A percentile compares a stretch with the other conserved stretches of the same genome.
Conservation (phyloP, 106 monocot species). For the Posidonia australis region DNA sequence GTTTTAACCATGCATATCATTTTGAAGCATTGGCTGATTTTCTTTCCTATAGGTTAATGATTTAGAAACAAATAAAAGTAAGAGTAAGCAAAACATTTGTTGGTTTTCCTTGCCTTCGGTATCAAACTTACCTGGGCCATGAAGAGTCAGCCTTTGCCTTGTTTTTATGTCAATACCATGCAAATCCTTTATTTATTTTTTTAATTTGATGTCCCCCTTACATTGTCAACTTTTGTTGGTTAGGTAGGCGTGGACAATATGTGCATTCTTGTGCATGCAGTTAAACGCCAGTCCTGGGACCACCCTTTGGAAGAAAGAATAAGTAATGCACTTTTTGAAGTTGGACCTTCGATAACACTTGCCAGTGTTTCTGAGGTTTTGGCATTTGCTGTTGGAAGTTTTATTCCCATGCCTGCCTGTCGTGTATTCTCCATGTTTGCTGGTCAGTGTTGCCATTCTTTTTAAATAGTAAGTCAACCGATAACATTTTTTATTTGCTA, state of each 20-base stretch:
- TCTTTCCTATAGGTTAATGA: no score
- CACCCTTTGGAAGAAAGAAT: slow-evolving; percentile 57
- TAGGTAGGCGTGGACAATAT: slow-evolving; percentile 99
- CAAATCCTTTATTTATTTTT: background rate
- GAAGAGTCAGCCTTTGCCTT: no score
- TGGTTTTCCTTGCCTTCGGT: no score
- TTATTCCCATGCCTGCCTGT: slow-evolving; percentile 93
- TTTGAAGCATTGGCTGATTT: no score
- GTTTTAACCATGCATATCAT: no score
- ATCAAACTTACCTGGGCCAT: no score
- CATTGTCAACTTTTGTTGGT: slow-evolving; percentile 6
- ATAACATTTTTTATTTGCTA: slow-evolving; percentile 3
- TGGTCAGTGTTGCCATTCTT: slow-evolving; percentile 30
- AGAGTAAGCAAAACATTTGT: no score
- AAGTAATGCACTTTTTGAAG: slow-evolving; percentile 84
- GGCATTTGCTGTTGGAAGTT: slow-evolving; percentile 89
- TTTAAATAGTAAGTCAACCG: background rate
- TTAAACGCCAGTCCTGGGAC: slow-evolving; percentile 62
- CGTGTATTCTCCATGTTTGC: slow-evolving; percentile 99
- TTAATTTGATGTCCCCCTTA: background rate
- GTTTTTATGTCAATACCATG: background rate
- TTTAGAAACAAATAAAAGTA: no score
- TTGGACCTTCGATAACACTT: slow-evolving; percentile 94
- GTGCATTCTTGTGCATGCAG: slow-evolving; percentile 95
- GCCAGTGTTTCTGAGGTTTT: slow-evolving; percentile 86